Percentiles rank a stretch among this genome's conserved stretches.
These are phyloP conservation scores for Colletotrichum kahawae DNA, from an alignment of 2,329 filamentous ascomycete genomes.

Conservation along the genomic window DNA sequence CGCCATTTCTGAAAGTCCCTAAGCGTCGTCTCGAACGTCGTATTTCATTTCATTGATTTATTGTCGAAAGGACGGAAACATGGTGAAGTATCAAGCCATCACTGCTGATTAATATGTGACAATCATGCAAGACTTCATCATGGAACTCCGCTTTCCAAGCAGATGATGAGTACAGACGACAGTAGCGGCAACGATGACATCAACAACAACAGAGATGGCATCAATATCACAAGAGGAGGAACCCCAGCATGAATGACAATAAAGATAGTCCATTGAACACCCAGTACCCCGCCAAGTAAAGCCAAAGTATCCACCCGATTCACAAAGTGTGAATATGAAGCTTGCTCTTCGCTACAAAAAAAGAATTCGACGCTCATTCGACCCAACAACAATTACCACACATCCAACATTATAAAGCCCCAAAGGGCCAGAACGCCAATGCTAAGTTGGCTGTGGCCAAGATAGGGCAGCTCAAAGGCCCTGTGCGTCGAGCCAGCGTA, in stretches of 20 bases:
- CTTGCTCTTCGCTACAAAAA: background rate
- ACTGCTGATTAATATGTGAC: background rate
- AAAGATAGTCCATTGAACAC: background rate
- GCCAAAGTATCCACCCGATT: background rate
- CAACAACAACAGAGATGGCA: background rate
- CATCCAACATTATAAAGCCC: background rate
- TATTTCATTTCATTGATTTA: no score
- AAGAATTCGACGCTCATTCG: background rate
- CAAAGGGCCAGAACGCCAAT: background rate
- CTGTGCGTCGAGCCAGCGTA: background rate
- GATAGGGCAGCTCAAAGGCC: background rate
- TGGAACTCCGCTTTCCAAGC: no score
- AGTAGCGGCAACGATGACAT: background rate
- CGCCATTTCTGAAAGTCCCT: background rate
- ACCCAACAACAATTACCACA: background rate
- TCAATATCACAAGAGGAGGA: background rate
- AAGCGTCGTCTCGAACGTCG: background rate
- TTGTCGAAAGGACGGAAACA: no score
- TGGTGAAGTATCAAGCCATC: background rate
- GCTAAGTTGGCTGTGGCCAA: background rate
- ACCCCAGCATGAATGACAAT: background rate
- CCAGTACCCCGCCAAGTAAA: background rate
- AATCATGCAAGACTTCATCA: background rate
- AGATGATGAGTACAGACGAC: background rate
- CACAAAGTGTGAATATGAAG: background rate